These are phyloP conservation scores for Raphanus sativus DNA, from an alignment of 345 rosid genomes.

Conservation along the genomic window DNA sequence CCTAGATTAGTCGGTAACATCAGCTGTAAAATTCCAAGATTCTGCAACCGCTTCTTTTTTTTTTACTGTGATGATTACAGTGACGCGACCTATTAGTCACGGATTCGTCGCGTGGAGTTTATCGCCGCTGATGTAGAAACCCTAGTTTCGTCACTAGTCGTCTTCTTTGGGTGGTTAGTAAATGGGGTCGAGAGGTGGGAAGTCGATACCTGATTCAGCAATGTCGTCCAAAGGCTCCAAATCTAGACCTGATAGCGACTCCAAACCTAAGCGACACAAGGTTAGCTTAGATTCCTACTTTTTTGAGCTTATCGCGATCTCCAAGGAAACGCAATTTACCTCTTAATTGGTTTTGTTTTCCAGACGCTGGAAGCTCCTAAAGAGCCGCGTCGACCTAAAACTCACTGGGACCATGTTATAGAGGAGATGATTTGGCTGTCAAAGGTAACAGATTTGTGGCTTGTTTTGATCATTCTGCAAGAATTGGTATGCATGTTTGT, in stretches of 20 bases:
- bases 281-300: conserved; percentile 28
- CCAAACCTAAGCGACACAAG: conserved; percentile 89
- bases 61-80: conserved; percentile 4
- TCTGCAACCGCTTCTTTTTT: not conserved
- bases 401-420: conserved; percentile 99
- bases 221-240: conserved; percentile 24
- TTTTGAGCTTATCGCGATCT: not conserved
- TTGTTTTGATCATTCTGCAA: not conserved
- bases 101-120: conserved; percentile 25
- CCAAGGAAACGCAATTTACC: not conserved
- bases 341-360: not conserved
- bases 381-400: conserved; percentile 89
- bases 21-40: conserved; percentile 13
- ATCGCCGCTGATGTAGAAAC: conserved; percentile 25
- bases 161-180: not conserved
- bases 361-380: conserved; percentile 94
- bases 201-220: conserved; percentile 65
- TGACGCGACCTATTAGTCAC: not conserved
- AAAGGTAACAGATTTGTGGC: conserved; percentile 72
- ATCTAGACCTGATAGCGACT: conserved; percentile 72
- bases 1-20: conserved; percentile 11
- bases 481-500: conserved; percentile 8
- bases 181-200: conserved; percentile 40
- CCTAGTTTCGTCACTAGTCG: conserved; percentile 29
- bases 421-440: conserved; percentile 99